phyloP scores from a whole-genome alignment of 1,284 basidiomycete genomes.

The Stygiomarasmius scandens region DNA sequence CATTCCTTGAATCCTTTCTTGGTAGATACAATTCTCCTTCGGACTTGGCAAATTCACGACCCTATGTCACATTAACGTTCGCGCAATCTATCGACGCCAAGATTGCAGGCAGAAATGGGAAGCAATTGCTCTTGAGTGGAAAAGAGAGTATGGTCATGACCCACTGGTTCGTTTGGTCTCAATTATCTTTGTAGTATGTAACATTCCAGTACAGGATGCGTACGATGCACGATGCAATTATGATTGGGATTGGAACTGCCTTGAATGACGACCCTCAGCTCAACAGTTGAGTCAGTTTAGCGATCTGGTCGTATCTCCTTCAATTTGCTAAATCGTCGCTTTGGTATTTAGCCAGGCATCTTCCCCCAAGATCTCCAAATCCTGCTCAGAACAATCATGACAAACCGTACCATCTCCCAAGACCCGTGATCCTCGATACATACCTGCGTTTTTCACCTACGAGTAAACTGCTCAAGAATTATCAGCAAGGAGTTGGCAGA shows the following conservation, averaged over 20 bases:
- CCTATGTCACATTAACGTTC: conserved; percentile 86
- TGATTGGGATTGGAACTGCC: conserved; percentile 90
- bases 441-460: conserved; percentile 65
- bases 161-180: conserved; percentile 67
- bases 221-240: conserved; percentile 88
- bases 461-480: conserved; percentile 80
- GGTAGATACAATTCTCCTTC: conserved; percentile 3
- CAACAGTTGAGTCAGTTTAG: conserved; percentile 63
- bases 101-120: conserved; percentile 78
- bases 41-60: conserved; percentile 33
- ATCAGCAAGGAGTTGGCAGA: conserved; percentile 57
- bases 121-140: conserved; percentile 84
- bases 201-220: conserved; percentile 62
- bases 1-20: conserved; percentile 12
- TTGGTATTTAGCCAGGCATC: conserved; percentile 50
- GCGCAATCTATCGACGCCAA: conserved; percentile 95
- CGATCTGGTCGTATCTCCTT: conserved; percentile 2
- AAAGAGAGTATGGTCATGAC: conserved; percentile 93
- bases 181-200: conserved; percentile 1
- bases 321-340: too few relatives aligned
- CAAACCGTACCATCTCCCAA: conserved; percentile 60
- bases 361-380: conserved; percentile 44
- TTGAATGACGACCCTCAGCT: conserved; percentile 93
- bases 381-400: conserved; percentile 22
- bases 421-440: conserved; percentile 86